These are phyloP conservation scores for Euphrasia arctica DNA, from an alignment of 305 asterid species.

Conservation along the genomic window DNA sequence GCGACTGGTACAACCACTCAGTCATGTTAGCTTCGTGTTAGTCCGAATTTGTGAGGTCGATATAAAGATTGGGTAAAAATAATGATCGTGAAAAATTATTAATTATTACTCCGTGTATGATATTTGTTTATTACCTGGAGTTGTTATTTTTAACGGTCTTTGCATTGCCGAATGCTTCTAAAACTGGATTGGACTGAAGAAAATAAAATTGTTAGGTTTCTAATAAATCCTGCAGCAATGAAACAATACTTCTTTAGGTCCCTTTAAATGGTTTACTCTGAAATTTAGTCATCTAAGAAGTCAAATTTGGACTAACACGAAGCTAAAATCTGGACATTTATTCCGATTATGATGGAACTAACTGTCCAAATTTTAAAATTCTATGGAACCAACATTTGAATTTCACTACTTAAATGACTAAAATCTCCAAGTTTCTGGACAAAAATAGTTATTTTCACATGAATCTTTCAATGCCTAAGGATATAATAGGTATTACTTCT, in stretches of 20 bases:
- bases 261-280: neutral
- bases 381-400: too few relatives aligned
- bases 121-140: slow-evolving; percentile 65
- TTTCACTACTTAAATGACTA: neutral
- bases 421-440: neutral
- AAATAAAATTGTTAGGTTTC: slow-evolving; percentile 22
- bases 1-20: slow-evolving; percentile 73
- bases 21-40: slow-evolving; percentile 45
- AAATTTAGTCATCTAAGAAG: neutral
- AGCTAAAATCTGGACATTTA: neutral
- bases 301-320: neutral
- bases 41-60: slow-evolving; percentile 28
- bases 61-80: neutral
- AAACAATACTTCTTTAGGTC: neutral
- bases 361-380: neutral
- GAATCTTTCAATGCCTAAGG: slow-evolving; percentile 18
- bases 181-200: slow-evolving; percentile 87
- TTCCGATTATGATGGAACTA: neutral
- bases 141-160: slow-evolving; percentile 93
- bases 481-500: slow-evolving; percentile 26
- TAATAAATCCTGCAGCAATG: slow-evolving; percentile 18
- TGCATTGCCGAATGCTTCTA: slow-evolving; percentile 97
- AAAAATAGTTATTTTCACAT: neutral
- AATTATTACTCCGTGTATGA: neutral
- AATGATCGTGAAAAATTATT: slow-evolving; percentile 7